Evolutionary conservation across 768 basidiomycete species (phyloP), one percentile per base, ranked within the genome.

Genomic region (Exsudoporus frostii): DNA sequence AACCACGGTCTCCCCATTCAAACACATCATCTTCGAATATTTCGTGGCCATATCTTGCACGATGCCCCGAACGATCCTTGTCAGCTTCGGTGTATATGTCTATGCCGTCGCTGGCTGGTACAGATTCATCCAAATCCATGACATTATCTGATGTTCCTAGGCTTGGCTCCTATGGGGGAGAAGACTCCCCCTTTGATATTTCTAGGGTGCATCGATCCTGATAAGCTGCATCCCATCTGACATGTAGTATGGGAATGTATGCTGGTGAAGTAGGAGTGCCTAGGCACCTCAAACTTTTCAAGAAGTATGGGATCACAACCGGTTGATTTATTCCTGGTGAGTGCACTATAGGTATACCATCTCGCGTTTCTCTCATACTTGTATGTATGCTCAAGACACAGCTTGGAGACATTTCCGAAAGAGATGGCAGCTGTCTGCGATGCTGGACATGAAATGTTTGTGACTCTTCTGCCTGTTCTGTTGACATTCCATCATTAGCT

Each of bases 41-140:
- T 11, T 25, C 17, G 10, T 15, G 15, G 14, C 11, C 19, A 19
- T 29, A 14, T 24, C 32, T 11, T 24, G 34, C 36, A 45, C 19
- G 7, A 84, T 84, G 83, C 73, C 78, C 45, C 75, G 81, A 43
- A 82, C 76, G 60, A 76, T 82, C 20, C 73, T 85, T 17, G 72
- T 84, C 32, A 75, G 81, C 15, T 83, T 85, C 64, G 86, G 85
- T 24, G 83, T 88, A 9, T 86, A 91, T 55, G 85, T 90, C 3
- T 88, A 91, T 51, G 86, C 86, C 2, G 87, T 88, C 4, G 80
- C 86, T 17, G 88, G 87, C 59, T 90, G 88, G 86, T 81, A 65
- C 11, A 49, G 14, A 24, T 30, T 36, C 34, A 5, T 45, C 8
- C 4, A 8, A 10, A 8, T 10, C 2, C 6, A 15, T 25, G 9